Evolutionary conservation across 352 stramenopile genomes (phyloP).

Genomic region (Saprolegnia parasitica): DNA sequence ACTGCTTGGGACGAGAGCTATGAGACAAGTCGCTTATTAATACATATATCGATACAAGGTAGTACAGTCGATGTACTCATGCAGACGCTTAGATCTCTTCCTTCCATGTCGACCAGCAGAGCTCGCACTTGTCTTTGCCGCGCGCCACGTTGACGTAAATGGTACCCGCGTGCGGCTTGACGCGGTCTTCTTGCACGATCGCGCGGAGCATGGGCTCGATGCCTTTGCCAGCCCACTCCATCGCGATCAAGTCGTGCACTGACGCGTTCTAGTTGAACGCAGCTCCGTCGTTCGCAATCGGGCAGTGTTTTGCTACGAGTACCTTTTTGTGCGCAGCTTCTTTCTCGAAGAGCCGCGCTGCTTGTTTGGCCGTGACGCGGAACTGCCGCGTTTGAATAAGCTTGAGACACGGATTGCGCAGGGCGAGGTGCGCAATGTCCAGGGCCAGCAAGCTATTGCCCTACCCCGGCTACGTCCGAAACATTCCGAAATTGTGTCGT

Average conservation of each 20-base stretch:
- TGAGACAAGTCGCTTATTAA: too few species aligned
- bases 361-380: constrained; percentile 5
- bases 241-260: constrained; percentile 20
- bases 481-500: neutral
- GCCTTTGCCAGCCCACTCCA: constrained; percentile 18
- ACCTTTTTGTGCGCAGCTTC: constrained; percentile 22
- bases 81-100: constrained; percentile 11
- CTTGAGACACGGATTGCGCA: neutral
- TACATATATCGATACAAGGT: too few species aligned
- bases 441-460: constrained; percentile 4
- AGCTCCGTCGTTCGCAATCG: neutral
- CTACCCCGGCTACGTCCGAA: too few species aligned
- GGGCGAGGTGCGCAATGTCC: constrained; percentile 7
- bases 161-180: neutral
- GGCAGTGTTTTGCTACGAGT: too few species aligned
- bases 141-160: constrained; percentile 7
- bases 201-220: neutral
- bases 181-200: constrained; percentile 4
- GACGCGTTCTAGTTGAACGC: neutral
- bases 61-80: neutral
- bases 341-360: constrained; percentile 16
- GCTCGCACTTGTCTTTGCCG: constrained; percentile 7
- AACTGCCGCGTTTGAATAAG: constrained; percentile 28
- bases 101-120: constrained; percentile 26
- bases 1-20: too few species aligned